Percentiles rank a stretch among this genome's conserved stretches.
phyloP scores from a whole-genome alignment of 768 basidiomycete genomes.

The Mycena amicta region DNA sequence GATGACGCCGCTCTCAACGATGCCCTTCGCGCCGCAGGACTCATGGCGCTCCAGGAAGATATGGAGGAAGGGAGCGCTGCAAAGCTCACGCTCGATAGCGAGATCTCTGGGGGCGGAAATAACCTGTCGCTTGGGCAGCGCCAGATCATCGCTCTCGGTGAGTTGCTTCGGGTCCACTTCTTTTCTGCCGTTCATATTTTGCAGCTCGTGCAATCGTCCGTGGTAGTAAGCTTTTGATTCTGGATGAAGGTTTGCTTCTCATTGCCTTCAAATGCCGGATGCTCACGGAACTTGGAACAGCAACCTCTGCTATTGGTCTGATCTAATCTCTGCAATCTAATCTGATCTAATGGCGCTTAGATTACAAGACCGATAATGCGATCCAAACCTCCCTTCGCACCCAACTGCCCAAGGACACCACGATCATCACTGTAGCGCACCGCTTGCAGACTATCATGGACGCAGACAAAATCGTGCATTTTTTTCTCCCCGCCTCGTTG shows the following conservation, averaged over 20 bases:
- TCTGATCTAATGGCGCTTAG: too few species aligned
- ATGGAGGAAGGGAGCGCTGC: constrained; percentile 22
- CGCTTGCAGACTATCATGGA: constrained; percentile 36
- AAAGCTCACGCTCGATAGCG: constrained; percentile 32
- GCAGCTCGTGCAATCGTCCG: constrained; percentile 1
- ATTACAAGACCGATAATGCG: constrained; percentile 39
- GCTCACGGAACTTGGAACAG: background rate
- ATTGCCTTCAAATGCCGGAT: background rate
- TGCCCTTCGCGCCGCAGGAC: constrained; percentile 37
- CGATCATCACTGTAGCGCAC: constrained; percentile 26
- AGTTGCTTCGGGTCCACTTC: constrained; percentile 19
- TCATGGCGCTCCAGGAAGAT: constrained; percentile 35
- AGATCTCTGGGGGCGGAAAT: constrained; percentile 29
- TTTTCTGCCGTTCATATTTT: background rate
- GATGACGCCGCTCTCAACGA: constrained; percentile 42
- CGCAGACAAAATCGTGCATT: constrained; percentile 30
- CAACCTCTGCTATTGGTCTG: constrained; percentile 14
- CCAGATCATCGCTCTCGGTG: constrained; percentile 46
- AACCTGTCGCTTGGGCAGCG: constrained; percentile 45
- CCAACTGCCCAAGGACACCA: constrained; percentile 36
- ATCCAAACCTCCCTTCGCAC: constrained; percentile 46
- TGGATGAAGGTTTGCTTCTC: constrained; percentile 9
- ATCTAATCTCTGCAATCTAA: background rate
- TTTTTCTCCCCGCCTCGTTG: constrained; percentile 25
- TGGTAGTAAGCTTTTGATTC: constrained; percentile 17